Evolutionary conservation across 352 stramenopile species (phyloP).

Genomic region (Aphanomyces invadans): DNA sequence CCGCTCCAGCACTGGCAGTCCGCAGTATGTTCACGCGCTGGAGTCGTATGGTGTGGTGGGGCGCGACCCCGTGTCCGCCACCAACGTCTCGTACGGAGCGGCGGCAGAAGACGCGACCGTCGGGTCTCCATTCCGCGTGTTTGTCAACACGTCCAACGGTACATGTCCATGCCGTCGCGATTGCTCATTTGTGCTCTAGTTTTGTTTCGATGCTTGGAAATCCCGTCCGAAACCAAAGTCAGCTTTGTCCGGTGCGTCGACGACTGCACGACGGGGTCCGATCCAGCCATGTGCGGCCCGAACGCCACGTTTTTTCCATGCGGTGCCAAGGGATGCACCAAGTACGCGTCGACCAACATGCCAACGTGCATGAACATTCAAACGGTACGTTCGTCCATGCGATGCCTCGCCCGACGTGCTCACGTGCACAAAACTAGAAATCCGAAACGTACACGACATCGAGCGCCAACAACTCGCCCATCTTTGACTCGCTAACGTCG

Average conservation of each 20-base stretch:
- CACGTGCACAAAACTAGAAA: neutral
- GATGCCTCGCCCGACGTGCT: neutral
- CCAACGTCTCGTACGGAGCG: conserved; percentile 26
- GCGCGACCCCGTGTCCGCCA: conserved; percentile 34
- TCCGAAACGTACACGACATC: neutral
- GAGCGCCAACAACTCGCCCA: conserved; percentile 5
- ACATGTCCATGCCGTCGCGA: neutral
- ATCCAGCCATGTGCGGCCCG: conserved; percentile 34
- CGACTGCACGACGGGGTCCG: conserved; percentile 40
- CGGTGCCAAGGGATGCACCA: conserved; percentile 38
- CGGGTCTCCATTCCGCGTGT: conserved; percentile 52
- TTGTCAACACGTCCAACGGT: conserved; percentile 46
- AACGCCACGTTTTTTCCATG: conserved; percentile 43
- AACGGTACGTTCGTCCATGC: neutral
- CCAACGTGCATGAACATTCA: conserved; percentile 9
- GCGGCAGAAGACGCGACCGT: conserved; percentile 43
- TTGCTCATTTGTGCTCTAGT: conserved; percentile 26
- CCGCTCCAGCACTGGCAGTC: conserved; percentile 28
- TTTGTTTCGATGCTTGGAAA: conserved; percentile 60
- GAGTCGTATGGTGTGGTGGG: conserved; percentile 38
- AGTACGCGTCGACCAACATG: conserved; percentile 15
- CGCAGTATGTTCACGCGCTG: conserved; percentile 56
- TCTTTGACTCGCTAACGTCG: conserved; percentile 20
- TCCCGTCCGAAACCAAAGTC: conserved; percentile 42
- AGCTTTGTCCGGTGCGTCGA: conserved; percentile 48